Percentiles rank a stretch among this genome's conserved stretches.
phyloP scores from a whole-genome alignment of 2,329 filamentous ascomycete genomes.

The Huntiella decipiens region DNA sequence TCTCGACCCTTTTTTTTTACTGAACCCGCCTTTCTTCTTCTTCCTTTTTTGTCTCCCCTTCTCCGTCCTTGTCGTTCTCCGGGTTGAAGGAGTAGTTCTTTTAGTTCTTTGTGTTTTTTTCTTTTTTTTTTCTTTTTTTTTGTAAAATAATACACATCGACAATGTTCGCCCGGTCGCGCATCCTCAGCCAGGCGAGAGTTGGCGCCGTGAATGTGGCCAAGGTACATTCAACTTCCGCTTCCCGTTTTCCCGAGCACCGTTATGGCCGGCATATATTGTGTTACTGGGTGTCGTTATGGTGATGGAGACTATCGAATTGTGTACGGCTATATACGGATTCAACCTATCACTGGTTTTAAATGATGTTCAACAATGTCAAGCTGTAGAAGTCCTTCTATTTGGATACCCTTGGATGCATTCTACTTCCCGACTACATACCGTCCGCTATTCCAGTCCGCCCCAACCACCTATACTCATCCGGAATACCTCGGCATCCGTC shows the following conservation, averaged over 20 bases:
- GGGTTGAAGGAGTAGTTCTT: conserved; percentile 12
- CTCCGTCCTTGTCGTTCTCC: conserved; percentile 10
- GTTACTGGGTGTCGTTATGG: no score
- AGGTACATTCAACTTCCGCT: conserved; percentile 36
- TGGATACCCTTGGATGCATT: not conserved
- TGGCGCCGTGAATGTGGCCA: conserved; percentile 50
- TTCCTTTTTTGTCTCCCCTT: conserved; percentile 6
- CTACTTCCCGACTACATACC: no score
- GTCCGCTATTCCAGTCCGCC: no score
- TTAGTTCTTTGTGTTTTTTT: not conserved
- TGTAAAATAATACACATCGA: conserved; percentile 23
- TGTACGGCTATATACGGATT: not conserved
- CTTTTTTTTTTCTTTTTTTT: conserved; percentile 13
- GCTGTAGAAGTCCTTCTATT: not conserved
- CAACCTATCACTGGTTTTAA: not conserved
- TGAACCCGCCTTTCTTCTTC: conserved; percentile 8
- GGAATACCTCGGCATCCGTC: no score
- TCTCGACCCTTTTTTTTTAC: conserved; percentile 8
- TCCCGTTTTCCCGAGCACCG: not conserved
- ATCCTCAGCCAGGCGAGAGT: conserved; percentile 60
- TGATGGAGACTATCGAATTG: no score
- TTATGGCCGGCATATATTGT: no score
- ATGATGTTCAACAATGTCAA: not conserved
- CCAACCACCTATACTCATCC: no score
- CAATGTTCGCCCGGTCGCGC: conserved; percentile 89